Conservation (phyloP, 345 rosid species). For the Citrus maxima region DNA sequence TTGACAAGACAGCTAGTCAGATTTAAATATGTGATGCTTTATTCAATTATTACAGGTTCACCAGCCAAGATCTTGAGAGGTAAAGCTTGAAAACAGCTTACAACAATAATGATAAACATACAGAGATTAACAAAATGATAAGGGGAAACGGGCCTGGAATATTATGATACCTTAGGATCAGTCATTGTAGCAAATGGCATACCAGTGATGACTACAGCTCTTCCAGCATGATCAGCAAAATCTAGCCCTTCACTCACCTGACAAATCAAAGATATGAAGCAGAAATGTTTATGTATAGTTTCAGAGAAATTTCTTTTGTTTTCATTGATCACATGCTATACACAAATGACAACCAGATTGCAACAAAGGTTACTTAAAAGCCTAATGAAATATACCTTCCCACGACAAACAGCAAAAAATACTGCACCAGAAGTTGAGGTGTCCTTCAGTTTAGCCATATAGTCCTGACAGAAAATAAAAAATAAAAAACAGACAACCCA, state of each 20-base stretch:
- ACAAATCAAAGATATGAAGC: not conserved
- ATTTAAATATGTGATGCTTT: not conserved
- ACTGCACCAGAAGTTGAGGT: slow-evolving; percentile 71
- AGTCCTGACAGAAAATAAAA: slow-evolving; percentile 54
- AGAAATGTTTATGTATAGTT: not conserved
- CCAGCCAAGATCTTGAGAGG: not conserved
- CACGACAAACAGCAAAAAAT: slow-evolving; percentile 98
- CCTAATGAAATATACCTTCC: slow-evolving; percentile 64
- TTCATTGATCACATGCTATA: not conserved
- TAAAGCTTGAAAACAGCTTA: not conserved
- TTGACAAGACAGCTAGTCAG: not conserved
- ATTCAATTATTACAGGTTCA: not conserved
- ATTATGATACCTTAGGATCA: slow-evolving; percentile 80
- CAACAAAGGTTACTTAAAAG: slow-evolving; percentile 10
- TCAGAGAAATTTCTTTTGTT: not conserved
- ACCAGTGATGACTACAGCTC: slow-evolving; percentile 93
- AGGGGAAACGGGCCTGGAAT: not conserved
- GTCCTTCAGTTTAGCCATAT: slow-evolving; percentile 77
- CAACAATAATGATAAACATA: not conserved
- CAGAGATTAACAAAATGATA: not conserved
- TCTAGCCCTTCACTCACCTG: slow-evolving; percentile 99
- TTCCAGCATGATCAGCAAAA: slow-evolving; percentile 95
- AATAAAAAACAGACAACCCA: slow-evolving; percentile 11
- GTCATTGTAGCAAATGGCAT: slow-evolving; percentile 76
- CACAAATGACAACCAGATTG: not conserved